phyloP scores from a whole-genome alignment of 2,329 filamentous ascomycete genomes.

The Fusarium paranaense region DNA sequence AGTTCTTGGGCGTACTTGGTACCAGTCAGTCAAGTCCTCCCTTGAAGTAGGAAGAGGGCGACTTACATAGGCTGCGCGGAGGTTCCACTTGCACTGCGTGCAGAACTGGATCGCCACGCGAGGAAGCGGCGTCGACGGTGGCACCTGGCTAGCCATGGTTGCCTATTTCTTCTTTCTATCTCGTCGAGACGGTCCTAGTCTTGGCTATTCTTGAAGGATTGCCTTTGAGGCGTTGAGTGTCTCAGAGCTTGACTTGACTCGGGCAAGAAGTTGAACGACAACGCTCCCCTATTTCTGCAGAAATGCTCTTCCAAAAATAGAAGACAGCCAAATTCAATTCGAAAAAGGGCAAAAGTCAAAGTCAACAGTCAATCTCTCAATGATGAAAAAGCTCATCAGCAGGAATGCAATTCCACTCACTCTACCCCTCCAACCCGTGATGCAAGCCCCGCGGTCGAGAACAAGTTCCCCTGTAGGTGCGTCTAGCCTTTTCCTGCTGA shows the following conservation, averaged over 20 bases:
- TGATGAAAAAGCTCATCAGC: not conserved
- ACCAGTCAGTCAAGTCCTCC: not conserved
- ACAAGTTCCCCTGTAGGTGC: not conserved
- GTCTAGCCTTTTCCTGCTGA: slow-evolving; percentile 10
- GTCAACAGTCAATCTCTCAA: not conserved
- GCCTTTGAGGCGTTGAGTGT: not conserved
- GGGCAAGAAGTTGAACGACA: not conserved
- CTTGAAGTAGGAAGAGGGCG: not conserved
- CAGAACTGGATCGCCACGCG: slow-evolving; percentile 91
- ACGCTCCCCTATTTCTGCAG: not conserved
- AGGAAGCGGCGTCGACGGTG: slow-evolving; percentile 56
- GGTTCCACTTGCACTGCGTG: slow-evolving; percentile 94
- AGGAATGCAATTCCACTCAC: not conserved
- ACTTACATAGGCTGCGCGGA: slow-evolving; percentile 85
- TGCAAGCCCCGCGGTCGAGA: slow-evolving; percentile 22
- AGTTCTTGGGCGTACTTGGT: slow-evolving; percentile 90
- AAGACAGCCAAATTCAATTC: not conserved
- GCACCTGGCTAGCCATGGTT: slow-evolving; percentile 25
- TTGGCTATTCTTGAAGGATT: not conserved
- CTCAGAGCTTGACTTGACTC: not conserved
- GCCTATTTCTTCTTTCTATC: not conserved
- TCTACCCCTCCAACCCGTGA: slow-evolving; percentile 18
- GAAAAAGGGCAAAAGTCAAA: not conserved
- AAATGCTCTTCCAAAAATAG: not conserved
- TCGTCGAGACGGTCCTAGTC: slow-evolving; percentile 2